Evolutionary conservation across 495 filamentous ascomycete genomes (phyloP), one percentile per base, ranked within the genome.

Genomic region (Penicillium riverlandense): DNA sequence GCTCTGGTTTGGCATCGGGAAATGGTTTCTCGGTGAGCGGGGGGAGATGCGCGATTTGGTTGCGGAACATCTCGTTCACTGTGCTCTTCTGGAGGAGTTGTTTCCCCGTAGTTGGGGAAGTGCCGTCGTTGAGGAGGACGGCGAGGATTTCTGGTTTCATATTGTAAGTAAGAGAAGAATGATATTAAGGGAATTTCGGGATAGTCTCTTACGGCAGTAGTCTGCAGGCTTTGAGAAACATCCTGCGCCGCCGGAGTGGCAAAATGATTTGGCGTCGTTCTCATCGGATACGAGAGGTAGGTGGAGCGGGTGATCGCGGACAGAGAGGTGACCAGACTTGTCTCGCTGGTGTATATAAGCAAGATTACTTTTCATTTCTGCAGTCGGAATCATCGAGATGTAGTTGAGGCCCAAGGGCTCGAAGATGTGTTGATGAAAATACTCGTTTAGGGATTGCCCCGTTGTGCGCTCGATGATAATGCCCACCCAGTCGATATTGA

Each of bases 401-500:
- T 75, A 57, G 11, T 66, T 56, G 30, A 84, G 50, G 9, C 67
- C 74, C 2, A 83, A 66, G 0, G 82, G 79, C 31, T 64, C 45
- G 50, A 82, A 80, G 45, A 84, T 76, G 53, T 78, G 52, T 42
- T 67, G 53, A 36, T 77, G 63, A 41, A 81, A 66, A 52, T 79
- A 84, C 27, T 74, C 71, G 34, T 77, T 72, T 8, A 84, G 70
- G 4, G 66, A 62, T 16, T 69, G 34, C 1, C 69, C 63, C 0
- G 72, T 69, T 14, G 69, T 67, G 9, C 76, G 71, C 50, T 84
- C 74, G 39, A 83, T 48, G 5, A 74, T 47, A 7, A 76, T 54
- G 8, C 81, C 80, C 5, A 72, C 80, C 80, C 79, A 83, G 55
- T 84, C 80, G 36, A 81, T 62, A 38, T 70, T 67, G 8, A 74